A percentile compares a stretch with the other conserved stretches of the same genome.
These are phyloP conservation scores for Monosporascus sp. DNA, from an alignment of 2,329 filamentous ascomycete genomes.

Conservation along the genomic window DNA sequence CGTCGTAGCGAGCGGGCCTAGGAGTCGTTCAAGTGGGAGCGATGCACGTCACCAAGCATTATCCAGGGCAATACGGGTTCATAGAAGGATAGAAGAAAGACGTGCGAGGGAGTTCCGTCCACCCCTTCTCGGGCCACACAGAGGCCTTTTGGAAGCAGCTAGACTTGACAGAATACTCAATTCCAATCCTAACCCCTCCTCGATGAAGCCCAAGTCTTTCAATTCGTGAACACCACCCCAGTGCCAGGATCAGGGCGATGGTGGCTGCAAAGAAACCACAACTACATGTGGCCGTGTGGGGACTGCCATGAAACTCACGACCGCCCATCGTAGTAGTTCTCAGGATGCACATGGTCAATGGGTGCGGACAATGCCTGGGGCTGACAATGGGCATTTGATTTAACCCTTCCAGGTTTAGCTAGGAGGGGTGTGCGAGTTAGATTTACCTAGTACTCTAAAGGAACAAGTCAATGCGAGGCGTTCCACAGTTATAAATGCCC, in stretches of 20 bases:
- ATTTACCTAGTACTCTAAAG: neutral
- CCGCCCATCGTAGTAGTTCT: slow-evolving; percentile 11
- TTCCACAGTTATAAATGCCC: neutral
- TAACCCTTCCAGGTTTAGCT: neutral
- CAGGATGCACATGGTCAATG: neutral
- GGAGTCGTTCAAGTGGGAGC: neutral
- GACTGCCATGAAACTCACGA: slow-evolving; percentile 22
- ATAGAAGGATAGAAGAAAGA: neutral
- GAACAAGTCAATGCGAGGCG: neutral
- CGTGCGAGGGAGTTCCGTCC: neutral
- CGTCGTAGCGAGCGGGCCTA: neutral
- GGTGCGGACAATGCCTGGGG: neutral
- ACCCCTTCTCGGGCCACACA: neutral
- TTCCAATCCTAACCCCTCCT: neutral
- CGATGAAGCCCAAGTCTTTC: slow-evolving; percentile 5
- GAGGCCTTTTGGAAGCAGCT: neutral
- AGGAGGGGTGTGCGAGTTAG: neutral
- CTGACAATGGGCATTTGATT: neutral
- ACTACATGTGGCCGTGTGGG: slow-evolving; percentile 22
- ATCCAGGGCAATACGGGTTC: neutral
- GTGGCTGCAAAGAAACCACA: slow-evolving; percentile 28
- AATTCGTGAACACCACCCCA: slow-evolving; percentile 14
- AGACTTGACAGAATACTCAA: no score
- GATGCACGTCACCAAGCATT: slow-evolving; percentile 1
- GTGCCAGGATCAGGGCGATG: slow-evolving; percentile 25